Evolutionary conservation across 2,329 filamentous ascomycete genomes (phyloP).

Genomic region (Colletotrichum sp.): DNA sequence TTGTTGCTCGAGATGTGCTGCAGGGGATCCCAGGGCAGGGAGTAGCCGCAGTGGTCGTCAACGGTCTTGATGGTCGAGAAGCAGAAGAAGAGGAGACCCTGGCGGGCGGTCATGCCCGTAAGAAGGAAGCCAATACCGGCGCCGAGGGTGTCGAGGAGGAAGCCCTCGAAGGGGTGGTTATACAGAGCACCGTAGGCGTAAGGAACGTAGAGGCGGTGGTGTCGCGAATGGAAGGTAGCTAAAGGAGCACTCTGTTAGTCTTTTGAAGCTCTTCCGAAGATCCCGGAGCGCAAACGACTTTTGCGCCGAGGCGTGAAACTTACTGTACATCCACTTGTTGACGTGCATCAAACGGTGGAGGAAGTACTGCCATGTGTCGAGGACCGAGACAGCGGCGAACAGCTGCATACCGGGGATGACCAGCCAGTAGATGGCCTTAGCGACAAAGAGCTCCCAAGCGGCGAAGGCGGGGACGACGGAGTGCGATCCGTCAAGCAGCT

Average conservation of each 20-base stretch:
- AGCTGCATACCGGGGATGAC: conserved; percentile 81
- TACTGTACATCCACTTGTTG: conserved; percentile 97
- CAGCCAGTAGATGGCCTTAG: conserved; percentile 80
- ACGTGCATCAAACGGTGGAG: conserved; percentile 95
- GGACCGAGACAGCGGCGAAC: conserved; percentile 71
- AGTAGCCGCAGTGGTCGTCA: conserved; percentile 96
- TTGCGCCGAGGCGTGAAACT: conserved; percentile 60
- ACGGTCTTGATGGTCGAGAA: conserved; percentile 94
- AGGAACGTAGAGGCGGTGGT: conserved; percentile 96
- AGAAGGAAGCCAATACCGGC: conserved; percentile 84
- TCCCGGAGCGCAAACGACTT: not conserved
- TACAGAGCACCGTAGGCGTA: conserved; percentile 97
- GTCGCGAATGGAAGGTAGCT: conserved; percentile 91
- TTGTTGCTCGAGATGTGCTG: conserved; percentile 95
- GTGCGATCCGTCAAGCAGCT: conserved; percentile 56
- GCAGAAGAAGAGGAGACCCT: conserved; percentile 89
- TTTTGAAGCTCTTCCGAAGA: not conserved
- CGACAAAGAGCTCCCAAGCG: conserved; percentile 78
- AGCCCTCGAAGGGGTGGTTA: conserved; percentile 94
- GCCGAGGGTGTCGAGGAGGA: conserved; percentile 89
- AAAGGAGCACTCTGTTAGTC: not conserved
- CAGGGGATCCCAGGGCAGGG: conserved; percentile 93
- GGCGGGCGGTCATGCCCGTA: conserved; percentile 81
- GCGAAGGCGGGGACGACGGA: conserved; percentile 74
- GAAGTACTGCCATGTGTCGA: conserved; percentile 99